Conservation (phyloP, 208 protist species). For the Histomonas meleagridis region DNA sequence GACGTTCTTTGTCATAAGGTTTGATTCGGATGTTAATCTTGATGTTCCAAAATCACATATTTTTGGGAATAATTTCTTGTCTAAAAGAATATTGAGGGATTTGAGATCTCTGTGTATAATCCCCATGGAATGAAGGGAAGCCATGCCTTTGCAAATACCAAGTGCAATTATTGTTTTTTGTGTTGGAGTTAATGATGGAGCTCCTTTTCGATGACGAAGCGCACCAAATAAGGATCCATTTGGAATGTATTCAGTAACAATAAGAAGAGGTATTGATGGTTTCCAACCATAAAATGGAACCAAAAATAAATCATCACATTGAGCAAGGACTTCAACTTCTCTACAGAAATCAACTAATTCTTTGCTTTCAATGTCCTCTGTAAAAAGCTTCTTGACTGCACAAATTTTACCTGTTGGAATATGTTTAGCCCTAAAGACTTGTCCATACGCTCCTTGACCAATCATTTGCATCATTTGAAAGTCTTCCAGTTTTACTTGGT, state of each 20-base stretch:
- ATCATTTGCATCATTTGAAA: neutral
- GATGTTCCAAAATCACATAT: conserved; percentile 18
- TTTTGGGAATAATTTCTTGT: neutral
- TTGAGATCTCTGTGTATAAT: conserved; percentile 15
- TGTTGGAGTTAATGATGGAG: neutral
- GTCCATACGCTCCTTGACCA: neutral
- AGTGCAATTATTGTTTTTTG: conserved; percentile 19
- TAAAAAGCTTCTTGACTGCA: neutral
- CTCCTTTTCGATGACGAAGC: neutral
- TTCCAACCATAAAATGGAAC: neutral
- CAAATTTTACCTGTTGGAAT: neutral
- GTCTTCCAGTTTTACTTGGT: neutral
- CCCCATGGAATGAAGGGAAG: neutral
- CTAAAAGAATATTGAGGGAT: neutral
- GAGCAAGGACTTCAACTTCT: neutral
- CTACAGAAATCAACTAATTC: neutral
- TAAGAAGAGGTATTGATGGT: neutral
- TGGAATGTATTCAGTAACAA: conserved; percentile 1
- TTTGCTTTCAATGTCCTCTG: neutral
- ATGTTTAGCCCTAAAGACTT: neutral
- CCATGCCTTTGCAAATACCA: neutral
- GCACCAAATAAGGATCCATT: neutral
- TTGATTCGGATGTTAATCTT: neutral
- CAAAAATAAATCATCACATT: conserved; percentile 15
- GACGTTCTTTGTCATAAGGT: neutral